Evolutionary conservation across 2,329 filamentous ascomycete species (phyloP), one percentile per base, ranked within the genome.

Genomic region (Aspergillus texensis): DNA sequence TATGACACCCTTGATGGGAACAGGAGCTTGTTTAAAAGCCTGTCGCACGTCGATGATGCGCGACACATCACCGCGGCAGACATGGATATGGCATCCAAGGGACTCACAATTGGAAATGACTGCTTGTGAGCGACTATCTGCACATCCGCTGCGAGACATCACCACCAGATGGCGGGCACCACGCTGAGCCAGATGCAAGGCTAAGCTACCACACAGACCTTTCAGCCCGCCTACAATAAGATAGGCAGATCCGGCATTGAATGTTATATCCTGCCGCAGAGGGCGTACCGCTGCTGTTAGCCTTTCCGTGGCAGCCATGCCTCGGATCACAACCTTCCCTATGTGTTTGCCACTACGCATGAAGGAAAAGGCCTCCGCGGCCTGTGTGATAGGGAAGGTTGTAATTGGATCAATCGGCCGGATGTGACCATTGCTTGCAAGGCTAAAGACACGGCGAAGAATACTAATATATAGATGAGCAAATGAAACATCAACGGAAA

Each of bases 271-370:
- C 24, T n/a, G 34, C 9, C 21, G 21, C 16, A 45, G 34, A 24
- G 59, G 53, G 8, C 62, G 32, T 10, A 59, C 62, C 12, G 56
- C 21, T 19, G 54, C 56, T 36, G 26, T 28, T 5, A 12, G 26
- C 21, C 5, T 16, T 24, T 16, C 43, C 32, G 28, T 12, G 2
- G 8, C 64, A 67, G 19, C 67, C 74, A 19, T 58, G 65, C 39
- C 75, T 10, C 66, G 65, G 19, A 81, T 63, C 11, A 80, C 76
- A 1, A 81, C 66, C 64, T 80, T 81, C 5, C 80, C 79, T 1
- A 78, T 74, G 56, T 80, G 78, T 3, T 69, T 67, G 0, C 77
- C 78, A 8, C 68, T 54, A 6, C 74, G 74, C 57, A 81, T 73
- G 58, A 68, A 72, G 2, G 53, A 39, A 21, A 81, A 65, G 0